Base-by-base conservation (phyloP, 805 yeast species). In the Ascoidea rubescens region DNA sequence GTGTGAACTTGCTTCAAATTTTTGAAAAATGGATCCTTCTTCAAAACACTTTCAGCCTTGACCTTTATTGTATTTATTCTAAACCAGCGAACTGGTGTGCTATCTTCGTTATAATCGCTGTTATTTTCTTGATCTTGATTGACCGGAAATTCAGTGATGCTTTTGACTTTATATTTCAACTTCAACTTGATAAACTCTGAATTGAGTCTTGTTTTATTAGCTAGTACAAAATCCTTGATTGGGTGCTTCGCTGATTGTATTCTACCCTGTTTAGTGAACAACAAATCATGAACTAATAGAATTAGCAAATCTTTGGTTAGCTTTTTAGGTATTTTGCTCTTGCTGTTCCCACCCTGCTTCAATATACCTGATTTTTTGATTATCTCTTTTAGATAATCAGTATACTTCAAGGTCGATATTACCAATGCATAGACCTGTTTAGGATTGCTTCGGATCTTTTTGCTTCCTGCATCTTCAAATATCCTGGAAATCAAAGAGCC, bases 161-260 rank as follows among this genome's bases (percentile, higher is more conserved):
- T 66, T 50, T 72, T 72, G 7, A 84, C 88, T 53, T 82, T 83
- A 58, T 82, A 75, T 58, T 82, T 84, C 58, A 93, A 62, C 61
- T 87, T 87, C 61, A 88, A 69, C 61, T 85, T 87, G 28, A 79
- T 84, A 53, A 85, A 71, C 63, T 93, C 98, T 1, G 95, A 90
- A 53, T 79, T 80, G 50, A 91, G 69, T 58, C 98, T 71, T 0
- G 95, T 82, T 64, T 85, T 87, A 64, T 89, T 84, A 54, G 79
- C 74, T 52, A 93, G 68, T 4, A 93, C 72, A 10, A 86, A 84
- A 49, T 86, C 93, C 62, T 93, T 93, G 53, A 88, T 73, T 0
- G 91, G 86, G 55, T 84, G 88, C 60, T 89, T 90, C 5, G 95
- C 95, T 73, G 88, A 83, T 63, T 88, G 95, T 54, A 91, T 84